phyloP scores from a whole-genome alignment of 306 rosid species.

The Pterocarpus macrocarpus region DNA sequence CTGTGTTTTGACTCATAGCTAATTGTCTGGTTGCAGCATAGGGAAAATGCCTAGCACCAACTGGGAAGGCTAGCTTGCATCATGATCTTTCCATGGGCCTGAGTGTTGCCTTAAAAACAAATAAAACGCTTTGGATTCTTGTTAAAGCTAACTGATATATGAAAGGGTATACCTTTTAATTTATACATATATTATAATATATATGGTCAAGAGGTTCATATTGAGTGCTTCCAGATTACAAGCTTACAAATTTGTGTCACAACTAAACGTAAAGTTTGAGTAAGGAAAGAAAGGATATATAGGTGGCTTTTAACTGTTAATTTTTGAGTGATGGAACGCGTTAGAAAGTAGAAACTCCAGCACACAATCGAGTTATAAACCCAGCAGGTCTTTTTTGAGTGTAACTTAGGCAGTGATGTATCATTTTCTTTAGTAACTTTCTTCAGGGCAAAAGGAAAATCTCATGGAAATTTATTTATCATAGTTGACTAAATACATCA shows the following conservation, averaged over 20 bases:
- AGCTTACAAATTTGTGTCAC: conserved; percentile 43
- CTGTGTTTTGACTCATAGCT: conserved; percentile 48
- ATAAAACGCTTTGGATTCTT: conserved; percentile 62
- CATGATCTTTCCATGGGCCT: conserved; percentile 35
- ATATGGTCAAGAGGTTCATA: conserved; percentile 45
- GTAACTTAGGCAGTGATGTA: neutral
- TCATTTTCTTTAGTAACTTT: neutral
- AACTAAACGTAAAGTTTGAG: neutral
- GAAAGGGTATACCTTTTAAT: neutral
- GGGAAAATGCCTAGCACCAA: conserved; percentile 33
- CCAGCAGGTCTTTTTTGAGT: neutral
- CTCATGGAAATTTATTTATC: neutral
- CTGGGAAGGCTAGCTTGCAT: conserved; percentile 40
- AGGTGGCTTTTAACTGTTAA: conserved; percentile 9
- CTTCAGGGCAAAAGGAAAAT: neutral
- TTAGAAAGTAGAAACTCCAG: neutral
- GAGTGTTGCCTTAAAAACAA: conserved; percentile 40
- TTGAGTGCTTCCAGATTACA: conserved; percentile 36
- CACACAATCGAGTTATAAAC: neutral
- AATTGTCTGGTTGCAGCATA: conserved; percentile 46
- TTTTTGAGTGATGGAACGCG: neutral
- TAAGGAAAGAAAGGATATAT: neutral
- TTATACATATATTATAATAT: neutral
- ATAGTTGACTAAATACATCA: neutral
- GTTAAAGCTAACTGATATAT: conserved; percentile 31